phyloP scores from a whole-genome alignment of 208 protist genomes.

The Naegleria fowleri region DNA sequence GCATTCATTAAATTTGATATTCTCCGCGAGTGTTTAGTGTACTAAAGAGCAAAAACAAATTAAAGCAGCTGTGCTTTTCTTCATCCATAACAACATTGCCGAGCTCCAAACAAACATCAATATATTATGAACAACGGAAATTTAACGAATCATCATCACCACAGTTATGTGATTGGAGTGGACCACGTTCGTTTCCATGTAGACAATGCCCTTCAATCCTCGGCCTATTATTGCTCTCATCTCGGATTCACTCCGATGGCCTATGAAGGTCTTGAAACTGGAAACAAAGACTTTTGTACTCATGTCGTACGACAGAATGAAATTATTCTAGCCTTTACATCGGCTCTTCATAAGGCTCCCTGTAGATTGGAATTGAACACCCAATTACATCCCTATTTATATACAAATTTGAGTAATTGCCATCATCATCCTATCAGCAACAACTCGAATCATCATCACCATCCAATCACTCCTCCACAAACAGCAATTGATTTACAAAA shows the following conservation, averaged over 20 bases:
- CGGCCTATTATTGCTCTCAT: background rate
- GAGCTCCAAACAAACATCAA: too few species aligned
- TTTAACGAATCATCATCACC: too few species aligned
- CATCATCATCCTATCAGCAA: too few species aligned
- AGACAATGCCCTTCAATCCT: background rate
- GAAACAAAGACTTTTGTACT: background rate
- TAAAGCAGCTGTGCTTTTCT: too few species aligned
- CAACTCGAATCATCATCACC: too few species aligned
- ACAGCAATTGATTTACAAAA: background rate
- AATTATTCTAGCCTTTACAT: conserved; percentile 53
- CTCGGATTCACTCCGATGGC: conserved; percentile 7
- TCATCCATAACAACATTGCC: too few species aligned
- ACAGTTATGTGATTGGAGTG: background rate
- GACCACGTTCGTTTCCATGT: conserved; percentile 27
- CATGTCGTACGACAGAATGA: background rate
- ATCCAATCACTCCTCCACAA: background rate
- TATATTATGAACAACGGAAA: too few species aligned
- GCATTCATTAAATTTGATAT: too few species aligned
- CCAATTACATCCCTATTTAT: background rate
- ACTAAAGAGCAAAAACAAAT: too few species aligned
- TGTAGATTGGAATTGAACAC: conserved; percentile 39
- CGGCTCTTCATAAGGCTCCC: conserved; percentile 46
- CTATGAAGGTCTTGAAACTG: background rate
- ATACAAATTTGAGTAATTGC: background rate
- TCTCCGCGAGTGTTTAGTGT: too few species aligned